Conservation (phyloP, 257 asterid genomes). For the Capsicum baccatum region DNA sequence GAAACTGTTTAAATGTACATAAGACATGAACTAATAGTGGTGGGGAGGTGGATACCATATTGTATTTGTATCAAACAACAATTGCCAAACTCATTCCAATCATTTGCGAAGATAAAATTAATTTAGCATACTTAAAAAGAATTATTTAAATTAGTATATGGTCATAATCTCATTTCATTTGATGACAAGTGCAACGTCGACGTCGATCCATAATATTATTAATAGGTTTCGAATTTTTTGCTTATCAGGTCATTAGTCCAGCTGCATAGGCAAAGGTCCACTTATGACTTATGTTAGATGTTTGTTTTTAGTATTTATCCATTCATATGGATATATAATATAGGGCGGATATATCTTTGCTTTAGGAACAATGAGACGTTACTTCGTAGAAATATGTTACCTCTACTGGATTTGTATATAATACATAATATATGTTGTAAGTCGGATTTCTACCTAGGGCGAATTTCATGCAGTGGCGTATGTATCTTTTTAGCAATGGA, state of each 20-base stretch:
- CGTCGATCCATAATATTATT: not conserved
- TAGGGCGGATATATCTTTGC: too few species aligned
- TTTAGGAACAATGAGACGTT: too few species aligned
- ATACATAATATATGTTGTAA: too few species aligned
- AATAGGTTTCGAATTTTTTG: not conserved
- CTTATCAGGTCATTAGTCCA: not conserved
- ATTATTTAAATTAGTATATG: not conserved
- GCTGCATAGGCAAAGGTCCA: not conserved
- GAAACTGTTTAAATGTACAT: slow-evolving; percentile 27
- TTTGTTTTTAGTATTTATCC: slow-evolving; percentile 1
- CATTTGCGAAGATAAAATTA: slow-evolving; percentile 16
- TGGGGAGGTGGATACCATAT: slow-evolving; percentile 18
- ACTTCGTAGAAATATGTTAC: too few species aligned
- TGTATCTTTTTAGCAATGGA: too few species aligned
- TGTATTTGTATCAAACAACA: not conserved
- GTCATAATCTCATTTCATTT: slow-evolving; percentile 10
- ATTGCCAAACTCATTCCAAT: not conserved
- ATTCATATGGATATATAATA: not conserved
- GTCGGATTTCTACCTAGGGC: too few species aligned
- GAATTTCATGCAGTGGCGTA: too few species aligned
- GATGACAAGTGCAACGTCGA: not conserved
- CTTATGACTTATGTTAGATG: too few species aligned
- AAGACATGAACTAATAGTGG: slow-evolving; percentile 31
- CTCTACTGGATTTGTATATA: too few species aligned
- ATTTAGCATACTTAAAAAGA: not conserved